phyloP scores from a whole-genome alignment of 306 rosid species.

The Castanopsis chinensis region DNA sequence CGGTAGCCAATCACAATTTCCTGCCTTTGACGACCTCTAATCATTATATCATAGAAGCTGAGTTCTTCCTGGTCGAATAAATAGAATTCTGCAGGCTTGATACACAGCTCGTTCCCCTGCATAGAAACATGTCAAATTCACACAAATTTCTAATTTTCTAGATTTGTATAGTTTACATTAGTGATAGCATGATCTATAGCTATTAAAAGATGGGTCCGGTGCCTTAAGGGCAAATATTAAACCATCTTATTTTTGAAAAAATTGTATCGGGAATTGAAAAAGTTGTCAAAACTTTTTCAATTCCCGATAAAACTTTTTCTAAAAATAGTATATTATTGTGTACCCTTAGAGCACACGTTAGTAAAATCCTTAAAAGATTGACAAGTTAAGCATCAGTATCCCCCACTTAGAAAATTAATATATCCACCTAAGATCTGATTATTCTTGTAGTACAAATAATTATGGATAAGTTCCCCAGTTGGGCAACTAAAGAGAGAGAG shows the following conservation, averaged over 20 bases:
- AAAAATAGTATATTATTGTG: too few relatives aligned
- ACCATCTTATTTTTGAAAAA: too few relatives aligned
- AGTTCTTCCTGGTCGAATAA: slow-evolving; percentile 89
- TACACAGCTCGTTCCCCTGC: slow-evolving; percentile 96
- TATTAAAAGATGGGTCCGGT: neutral
- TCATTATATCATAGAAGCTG: slow-evolving; percentile 80
- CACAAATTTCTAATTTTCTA: neutral
- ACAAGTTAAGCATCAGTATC: neutral
- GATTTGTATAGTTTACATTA: neutral
- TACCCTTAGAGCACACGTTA: too few relatives aligned
- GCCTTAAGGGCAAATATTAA: too few relatives aligned
- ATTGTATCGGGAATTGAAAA: too few relatives aligned
- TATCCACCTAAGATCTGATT: neutral
- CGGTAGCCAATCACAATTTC: slow-evolving; percentile 92
- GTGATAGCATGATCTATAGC: neutral
- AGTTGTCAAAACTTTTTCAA: too few relatives aligned
- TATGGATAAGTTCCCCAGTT: neutral
- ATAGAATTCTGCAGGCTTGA: slow-evolving; percentile 90
- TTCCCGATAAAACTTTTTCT: too few relatives aligned
- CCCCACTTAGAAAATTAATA: neutral
- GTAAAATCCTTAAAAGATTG: neutral
- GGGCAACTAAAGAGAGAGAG: neutral
- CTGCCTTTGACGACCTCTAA: slow-evolving; percentile 74
- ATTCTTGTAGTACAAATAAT: neutral
- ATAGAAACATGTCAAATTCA: slow-evolving; percentile 7